Percentiles rank a stretch among this genome's conserved stretches.
Conservation (phyloP, 1,284 basidiomycete species). For the Tylopilus orsonianus region DNA sequence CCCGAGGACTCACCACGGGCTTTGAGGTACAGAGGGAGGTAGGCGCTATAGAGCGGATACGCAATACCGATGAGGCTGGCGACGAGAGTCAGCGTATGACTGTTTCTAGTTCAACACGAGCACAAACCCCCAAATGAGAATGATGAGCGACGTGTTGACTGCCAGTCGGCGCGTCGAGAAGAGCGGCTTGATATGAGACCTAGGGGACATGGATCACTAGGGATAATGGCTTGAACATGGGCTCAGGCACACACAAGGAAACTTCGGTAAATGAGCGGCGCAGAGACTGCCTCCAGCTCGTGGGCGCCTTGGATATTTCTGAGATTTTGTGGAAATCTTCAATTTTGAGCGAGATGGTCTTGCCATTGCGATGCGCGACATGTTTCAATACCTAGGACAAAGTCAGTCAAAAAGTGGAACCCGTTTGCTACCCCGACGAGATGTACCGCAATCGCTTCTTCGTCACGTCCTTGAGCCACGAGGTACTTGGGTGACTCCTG, state of each 20-base stretch:
- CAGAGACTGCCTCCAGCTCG: constrained; percentile 35
- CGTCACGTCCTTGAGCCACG: constrained; percentile 53
- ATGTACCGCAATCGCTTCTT: constrained; percentile 50
- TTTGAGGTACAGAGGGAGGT: constrained; percentile 53
- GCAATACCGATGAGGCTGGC: constrained; percentile 54
- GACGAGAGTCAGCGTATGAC: neutral
- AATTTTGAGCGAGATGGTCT: constrained; percentile 42
- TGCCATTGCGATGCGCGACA: constrained; percentile 56
- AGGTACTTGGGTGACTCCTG: constrained; percentile 63
- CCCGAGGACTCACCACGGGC: constrained; percentile 37
- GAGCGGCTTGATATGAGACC: constrained; percentile 49
- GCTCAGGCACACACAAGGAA: constrained; percentile 35
- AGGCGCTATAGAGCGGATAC: constrained; percentile 57
- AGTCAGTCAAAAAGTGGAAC: neutral
- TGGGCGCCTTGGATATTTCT: constrained; percentile 16
- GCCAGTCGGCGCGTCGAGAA: constrained; percentile 51
- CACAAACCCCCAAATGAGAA: constrained; percentile 51
- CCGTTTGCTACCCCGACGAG: neutral
- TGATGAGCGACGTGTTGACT: constrained; percentile 51
- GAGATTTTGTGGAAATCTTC: constrained; percentile 43
- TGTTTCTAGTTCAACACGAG: neutral
- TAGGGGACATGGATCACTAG: constrained; percentile 15
- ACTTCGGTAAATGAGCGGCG: constrained; percentile 42
- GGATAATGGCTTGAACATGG: neutral
- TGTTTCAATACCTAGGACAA: constrained; percentile 42